Evolutionary conservation across 192 early-diverging fungal species (phyloP).

Genomic region (Coemansia sp.): DNA sequence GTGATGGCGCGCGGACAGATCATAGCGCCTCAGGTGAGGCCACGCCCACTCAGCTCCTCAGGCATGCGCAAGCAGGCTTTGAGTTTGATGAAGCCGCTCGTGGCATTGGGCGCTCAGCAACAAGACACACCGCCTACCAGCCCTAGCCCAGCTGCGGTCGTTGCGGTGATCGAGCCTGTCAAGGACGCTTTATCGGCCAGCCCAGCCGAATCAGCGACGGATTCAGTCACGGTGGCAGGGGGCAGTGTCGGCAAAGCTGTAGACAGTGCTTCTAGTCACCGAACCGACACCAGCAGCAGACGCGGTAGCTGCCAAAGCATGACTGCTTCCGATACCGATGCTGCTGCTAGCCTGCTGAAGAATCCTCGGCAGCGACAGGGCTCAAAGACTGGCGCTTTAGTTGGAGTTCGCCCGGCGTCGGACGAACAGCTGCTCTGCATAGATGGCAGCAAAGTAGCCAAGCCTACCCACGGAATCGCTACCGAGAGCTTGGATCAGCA

Average conservation of each 20-base stretch:
- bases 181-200: neutral
- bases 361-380: neutral
- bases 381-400: neutral
- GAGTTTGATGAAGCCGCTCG: constrained; percentile 30
- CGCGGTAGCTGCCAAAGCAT: neutral
- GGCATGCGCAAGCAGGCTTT: constrained; percentile 16
- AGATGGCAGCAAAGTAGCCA: neutral
- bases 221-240: neutral
- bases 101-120: neutral
- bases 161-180: neutral
- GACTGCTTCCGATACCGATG: neutral
- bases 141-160: neutral
- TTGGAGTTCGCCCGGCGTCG: neutral
- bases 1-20: constrained; percentile 41
- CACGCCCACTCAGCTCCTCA: neutral
- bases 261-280: neutral
- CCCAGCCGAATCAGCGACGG: neutral
- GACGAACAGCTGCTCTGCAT: neutral
- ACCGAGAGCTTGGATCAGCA: neutral
- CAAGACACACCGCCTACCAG: neutral
- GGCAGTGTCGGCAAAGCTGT: neutral
- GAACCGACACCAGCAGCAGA: neutral
- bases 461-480: neutral
- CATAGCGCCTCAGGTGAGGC: neutral
- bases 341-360: neutral